phyloP scores from a whole-genome alignment of 768 basidiomycete genomes.

The Serpula lacrymans region DNA sequence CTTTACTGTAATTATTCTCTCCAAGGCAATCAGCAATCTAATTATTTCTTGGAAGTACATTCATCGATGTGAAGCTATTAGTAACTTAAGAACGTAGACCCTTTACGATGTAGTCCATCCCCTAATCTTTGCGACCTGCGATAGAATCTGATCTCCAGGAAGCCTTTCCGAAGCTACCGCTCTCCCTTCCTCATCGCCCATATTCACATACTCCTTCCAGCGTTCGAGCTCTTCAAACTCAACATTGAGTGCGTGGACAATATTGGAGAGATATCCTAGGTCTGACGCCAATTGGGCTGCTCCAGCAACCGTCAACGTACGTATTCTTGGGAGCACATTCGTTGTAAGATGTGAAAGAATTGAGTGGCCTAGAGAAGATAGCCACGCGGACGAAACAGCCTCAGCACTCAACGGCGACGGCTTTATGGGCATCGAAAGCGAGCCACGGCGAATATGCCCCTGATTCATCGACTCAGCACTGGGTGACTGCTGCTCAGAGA shows the following conservation, averaged over 20 bases:
- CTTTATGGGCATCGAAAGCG: conserved; percentile 34
- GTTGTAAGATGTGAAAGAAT: conserved; percentile 72
- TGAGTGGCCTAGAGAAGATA: conserved; percentile 82
- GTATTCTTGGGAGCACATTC: conserved; percentile 69
- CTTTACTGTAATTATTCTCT: too few relatives aligned
- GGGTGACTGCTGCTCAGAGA: conserved; percentile 36
- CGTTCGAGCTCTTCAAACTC: conserved; percentile 74
- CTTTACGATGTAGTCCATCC: conserved; percentile 17
- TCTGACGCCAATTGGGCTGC: conserved; percentile 85
- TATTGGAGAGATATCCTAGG: conserved; percentile 86
- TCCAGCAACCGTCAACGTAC: conserved; percentile 58
- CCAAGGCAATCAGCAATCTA: too few relatives aligned
- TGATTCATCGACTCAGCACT: conserved; percentile 22
- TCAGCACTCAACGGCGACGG: conserved; percentile 58
- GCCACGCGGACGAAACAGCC: conserved; percentile 85
- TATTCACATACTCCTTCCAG: conserved; percentile 72
- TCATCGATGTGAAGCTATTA: not conserved
- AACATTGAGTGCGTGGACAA: conserved; percentile 86
- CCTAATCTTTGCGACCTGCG: conserved; percentile 28
- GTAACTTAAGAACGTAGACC: not conserved
- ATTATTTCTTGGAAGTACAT: too few relatives aligned
- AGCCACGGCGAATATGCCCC: conserved; percentile 40
- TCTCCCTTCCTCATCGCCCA: conserved; percentile 48
- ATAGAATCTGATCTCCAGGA: conserved; percentile 14
- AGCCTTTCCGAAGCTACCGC: conserved; percentile 14